Conservation (phyloP, 2,329 filamentous ascomycete genomes). For the Fusarium incarnatum region DNA sequence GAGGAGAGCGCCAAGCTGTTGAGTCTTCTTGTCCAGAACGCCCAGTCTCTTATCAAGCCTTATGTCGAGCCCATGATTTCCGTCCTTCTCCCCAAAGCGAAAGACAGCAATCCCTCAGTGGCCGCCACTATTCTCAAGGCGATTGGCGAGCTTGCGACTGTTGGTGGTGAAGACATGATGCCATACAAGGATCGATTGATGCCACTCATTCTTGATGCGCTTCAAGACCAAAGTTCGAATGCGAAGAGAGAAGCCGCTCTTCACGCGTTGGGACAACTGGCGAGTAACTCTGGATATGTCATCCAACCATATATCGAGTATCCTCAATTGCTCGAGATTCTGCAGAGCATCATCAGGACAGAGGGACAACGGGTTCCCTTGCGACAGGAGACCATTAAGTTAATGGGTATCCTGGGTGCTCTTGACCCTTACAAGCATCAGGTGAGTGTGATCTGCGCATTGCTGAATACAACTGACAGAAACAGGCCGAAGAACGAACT, state of each 20-base stretch:
- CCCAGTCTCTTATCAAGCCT: slow-evolving; percentile 91
- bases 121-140: slow-evolving; percentile 95
- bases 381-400: slow-evolving; percentile 92
- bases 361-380: slow-evolving; percentile 86
- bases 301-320: slow-evolving; percentile 97
- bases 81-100: slow-evolving; percentile 92
- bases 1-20: slow-evolving; percentile 96
- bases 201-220: slow-evolving; percentile 91
- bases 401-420: slow-evolving; percentile 95
- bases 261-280: slow-evolving; percentile 89
- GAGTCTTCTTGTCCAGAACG: slow-evolving; percentile 91
- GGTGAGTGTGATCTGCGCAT: slow-evolving; percentile 50
- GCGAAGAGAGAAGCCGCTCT: slow-evolving; percentile 91
- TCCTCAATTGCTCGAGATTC: slow-evolving; percentile 88
- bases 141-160: slow-evolving; percentile 91
- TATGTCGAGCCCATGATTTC: slow-evolving; percentile 98
- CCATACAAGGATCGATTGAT: slow-evolving; percentile 92
- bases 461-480: slow-evolving; percentile 41
- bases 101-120: slow-evolving; percentile 85
- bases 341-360: slow-evolving; percentile 93
- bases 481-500: slow-evolving; percentile 84
- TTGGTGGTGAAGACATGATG: slow-evolving; percentile 94
- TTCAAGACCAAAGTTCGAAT: slow-evolving; percentile 93
- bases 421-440: slow-evolving; percentile 97
- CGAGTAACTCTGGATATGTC: slow-evolving; percentile 97